Base-by-base conservation (phyloP, 2,329 filamentous ascomycete species). In the Colletotrichum sp. region DNA sequence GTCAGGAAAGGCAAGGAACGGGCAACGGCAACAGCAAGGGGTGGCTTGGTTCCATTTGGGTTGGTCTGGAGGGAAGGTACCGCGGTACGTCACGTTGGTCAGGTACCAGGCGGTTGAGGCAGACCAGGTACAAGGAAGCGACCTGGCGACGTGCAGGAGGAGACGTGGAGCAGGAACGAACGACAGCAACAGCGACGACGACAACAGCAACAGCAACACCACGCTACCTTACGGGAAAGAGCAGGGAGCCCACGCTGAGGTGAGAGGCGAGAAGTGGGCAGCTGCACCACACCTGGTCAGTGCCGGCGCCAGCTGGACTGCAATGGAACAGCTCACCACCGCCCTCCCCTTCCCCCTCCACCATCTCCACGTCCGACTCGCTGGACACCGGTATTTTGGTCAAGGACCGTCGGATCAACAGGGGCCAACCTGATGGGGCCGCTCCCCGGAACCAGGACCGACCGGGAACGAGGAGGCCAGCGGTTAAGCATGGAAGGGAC, bases 371-470 rank as follows among this genome's bases (percentile, higher is more conserved):
- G 64, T n/a, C 70, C 69, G 57, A 49, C 63, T 28, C 28, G 57
- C 69, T 68, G 73, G 57, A 69, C 28, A 32, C n/a, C 12, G 59
- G 44, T 52, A 52, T 52, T 52, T 21, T 52, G 44, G 44, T 52
- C 44, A 7, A 52, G 44, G 44, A 52, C 44, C n/a, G n/a, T 52
- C 44, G 44, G 44, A 12, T 32, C 28, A 55, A n/a, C 72, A 71
- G 62, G 72, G 72, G 55, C 55, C 62, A 63, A 7, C 36, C 36
- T 16, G 39, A 66, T 44, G 72, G 59, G 69, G 26, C 68, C 57
- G 57, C 57, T 32, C 57, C 28, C 73, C 69, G 69, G 69, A 63
- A 63, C 39, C 69, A 72, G 55, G 72, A 72, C 72, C 55, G 69
- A 57, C 69, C 63, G 52, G 63, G 55, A 9, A 75, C 49, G 34